phyloP scores from a whole-genome alignment of 225 moss, liverwort and hornwort genomes.

The Marchantia paleacea region DNA sequence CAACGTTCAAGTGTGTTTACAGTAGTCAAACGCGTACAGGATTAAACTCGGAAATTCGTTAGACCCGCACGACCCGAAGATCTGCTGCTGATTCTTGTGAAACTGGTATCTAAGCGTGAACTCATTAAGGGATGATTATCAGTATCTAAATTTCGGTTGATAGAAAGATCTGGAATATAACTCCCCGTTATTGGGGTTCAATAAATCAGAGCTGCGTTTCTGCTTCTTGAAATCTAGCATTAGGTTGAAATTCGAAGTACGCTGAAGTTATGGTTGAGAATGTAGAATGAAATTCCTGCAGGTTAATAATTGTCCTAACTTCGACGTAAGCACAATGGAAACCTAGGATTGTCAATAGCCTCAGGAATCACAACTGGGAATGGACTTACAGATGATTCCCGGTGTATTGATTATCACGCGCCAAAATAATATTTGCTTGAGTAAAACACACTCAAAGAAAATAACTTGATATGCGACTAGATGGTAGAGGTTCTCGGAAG shows the following conservation, averaged over 20 bases:
- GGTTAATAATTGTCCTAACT: background rate
- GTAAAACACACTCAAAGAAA: background rate
- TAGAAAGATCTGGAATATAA: background rate
- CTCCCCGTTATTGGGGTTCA: too few species aligned
- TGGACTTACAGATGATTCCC: background rate
- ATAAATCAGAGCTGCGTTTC: too few species aligned
- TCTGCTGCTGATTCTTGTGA: background rate
- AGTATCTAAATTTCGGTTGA: background rate
- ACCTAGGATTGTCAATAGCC: background rate
- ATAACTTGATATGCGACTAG: background rate
- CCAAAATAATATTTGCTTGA: background rate
- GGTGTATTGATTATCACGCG: slow-evolving; percentile 5
- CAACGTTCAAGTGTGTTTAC: background rate
- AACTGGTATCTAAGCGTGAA: background rate
- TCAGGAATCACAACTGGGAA: background rate
- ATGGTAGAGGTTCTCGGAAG: background rate
- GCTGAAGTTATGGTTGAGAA: background rate
- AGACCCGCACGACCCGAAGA: background rate
- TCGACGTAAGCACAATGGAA: background rate
- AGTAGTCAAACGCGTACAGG: background rate
- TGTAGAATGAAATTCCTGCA: background rate
- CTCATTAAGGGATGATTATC: background rate
- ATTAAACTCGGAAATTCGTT: background rate
- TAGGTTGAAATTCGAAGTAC: too few species aligned
- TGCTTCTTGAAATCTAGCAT: too few species aligned